phyloP scores from a whole-genome alignment of 371 early-diverging fungal species.

The Lichtheimia corymbifera region DNA sequence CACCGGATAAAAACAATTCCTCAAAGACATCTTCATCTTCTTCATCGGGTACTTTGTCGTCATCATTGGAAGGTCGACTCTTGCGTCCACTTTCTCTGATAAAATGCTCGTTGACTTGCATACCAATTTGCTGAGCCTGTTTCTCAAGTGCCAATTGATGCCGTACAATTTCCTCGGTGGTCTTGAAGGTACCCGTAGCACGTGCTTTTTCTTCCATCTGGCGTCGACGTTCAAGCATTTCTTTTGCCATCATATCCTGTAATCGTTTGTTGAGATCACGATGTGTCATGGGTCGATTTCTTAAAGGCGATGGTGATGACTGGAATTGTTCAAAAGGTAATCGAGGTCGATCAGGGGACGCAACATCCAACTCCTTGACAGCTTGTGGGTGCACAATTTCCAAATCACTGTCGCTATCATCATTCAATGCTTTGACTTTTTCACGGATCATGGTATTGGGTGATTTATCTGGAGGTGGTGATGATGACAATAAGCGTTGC shows the following conservation, averaged over 20 bases:
- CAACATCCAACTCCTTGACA: constrained; percentile 1
- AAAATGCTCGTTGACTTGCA: constrained; percentile 25
- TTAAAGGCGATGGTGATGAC: constrained; percentile 5
- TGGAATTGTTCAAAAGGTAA: constrained; percentile 7
- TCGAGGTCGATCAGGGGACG: constrained; percentile 12
- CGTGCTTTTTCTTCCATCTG: constrained; percentile 37
- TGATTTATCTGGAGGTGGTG: background rate
- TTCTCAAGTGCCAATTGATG: constrained; percentile 36
- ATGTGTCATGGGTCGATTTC: constrained; percentile 13
- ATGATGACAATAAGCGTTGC: background rate
- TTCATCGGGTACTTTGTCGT: constrained; percentile 9
- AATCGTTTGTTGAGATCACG: constrained; percentile 31
- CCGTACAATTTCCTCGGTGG: constrained; percentile 39
- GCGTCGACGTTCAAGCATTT: constrained; percentile 30
- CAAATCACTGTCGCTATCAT: constrained; percentile 7
- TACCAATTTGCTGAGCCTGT: constrained; percentile 24
- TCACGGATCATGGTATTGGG: too few relatives aligned
- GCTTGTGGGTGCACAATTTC: constrained; percentile 3
- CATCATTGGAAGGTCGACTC: background rate
- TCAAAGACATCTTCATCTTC: constrained; percentile 11
- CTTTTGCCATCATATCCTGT: constrained; percentile 25
- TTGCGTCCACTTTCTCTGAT: constrained; percentile 1
- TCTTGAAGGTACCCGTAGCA: constrained; percentile 30
- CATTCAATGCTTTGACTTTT: background rate
- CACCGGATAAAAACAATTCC: constrained; percentile 6